Evolutionary conservation across 192 early-diverging fungal genomes (phyloP), one percentile per base, ranked within the genome.

Genomic region (Coemansia sp.): DNA sequence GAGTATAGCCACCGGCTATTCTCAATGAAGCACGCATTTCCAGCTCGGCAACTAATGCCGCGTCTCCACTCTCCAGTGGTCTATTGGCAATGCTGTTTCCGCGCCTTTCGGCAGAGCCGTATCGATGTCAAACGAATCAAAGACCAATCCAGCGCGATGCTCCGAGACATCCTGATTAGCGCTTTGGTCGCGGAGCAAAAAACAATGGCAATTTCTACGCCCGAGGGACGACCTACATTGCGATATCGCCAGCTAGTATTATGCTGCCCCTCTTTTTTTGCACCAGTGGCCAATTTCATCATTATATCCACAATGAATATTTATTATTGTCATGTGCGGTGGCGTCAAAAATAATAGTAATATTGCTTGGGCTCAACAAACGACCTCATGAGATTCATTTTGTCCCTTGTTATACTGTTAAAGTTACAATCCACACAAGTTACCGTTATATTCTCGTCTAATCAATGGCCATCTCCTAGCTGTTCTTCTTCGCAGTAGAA

Each of bases 271-370:
- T n/a, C n/a, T n/a, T n/a, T n/a, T 27, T 27, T 27, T 49, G 24
- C 22, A 49, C 47, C 47, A 12, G 47, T 49, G 9, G 22, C 24
- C 51, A 29, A 53, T n/a, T 31, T 17, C 6, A 15, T 53, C 15
- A 25, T 27, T 7, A 31, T 17, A 53, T 53, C 51, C 27, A 12
- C 31, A 58, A 37, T 58, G 35, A 22, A 14, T 12, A 12, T 38
- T 12, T 37, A 58, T 58, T 58, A 37, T 37, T 32, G 35, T 38
- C 68, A 49, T 49, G 68, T 70, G 41, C 20, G 41, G 68, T 70
- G 68, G 72, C 62, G 66, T 17, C 29, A 6, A 59, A 64, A 74
- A 74, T 56, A 57, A 42, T 58, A 68, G 72, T 74, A 68, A 74
- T 53, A 59, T 64, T 74, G 57, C 20, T n/a, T 32, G 31, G 20